These are phyloP conservation scores for Podaxis pistillaris DNA, from an alignment of 768 basidiomycete species.

Conservation along the genomic window DNA sequence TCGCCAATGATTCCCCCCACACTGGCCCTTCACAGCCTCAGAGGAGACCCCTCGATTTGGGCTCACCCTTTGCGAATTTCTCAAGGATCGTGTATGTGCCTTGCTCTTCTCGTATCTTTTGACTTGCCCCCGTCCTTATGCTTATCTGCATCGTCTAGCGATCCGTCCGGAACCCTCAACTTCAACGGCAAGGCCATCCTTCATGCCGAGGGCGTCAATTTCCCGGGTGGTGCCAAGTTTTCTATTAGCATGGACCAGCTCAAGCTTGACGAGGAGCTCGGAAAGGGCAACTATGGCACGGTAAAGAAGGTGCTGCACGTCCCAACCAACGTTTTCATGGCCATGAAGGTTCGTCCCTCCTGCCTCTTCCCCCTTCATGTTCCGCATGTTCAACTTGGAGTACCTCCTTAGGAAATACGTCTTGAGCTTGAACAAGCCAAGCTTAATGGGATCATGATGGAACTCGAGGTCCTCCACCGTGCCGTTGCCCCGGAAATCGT, in stretches of 20 bases:
- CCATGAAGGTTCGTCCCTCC: slow-evolving; percentile 82
- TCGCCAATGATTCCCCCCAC: neutral
- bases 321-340: slow-evolving; percentile 95
- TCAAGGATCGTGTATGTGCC: slow-evolving; percentile 84
- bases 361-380: slow-evolving; percentile 9
- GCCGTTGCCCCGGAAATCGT: slow-evolving; percentile 90
- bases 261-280: slow-evolving; percentile 88
- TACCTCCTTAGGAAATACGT: slow-evolving; percentile 80
- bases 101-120: slow-evolving; percentile 12
- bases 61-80: slow-evolving; percentile 89
- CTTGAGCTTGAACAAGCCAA: slow-evolving; percentile 93
- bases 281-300: slow-evolving; percentile 95
- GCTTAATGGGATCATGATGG: slow-evolving; percentile 96
- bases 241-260: slow-evolving; percentile 95
- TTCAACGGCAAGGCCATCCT: slow-evolving; percentile 93
- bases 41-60: slow-evolving; percentile 34
- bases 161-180: slow-evolving; percentile 94
- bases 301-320: slow-evolving; percentile 94
- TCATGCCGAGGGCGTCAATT: slow-evolving; percentile 81
- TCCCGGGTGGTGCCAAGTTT: slow-evolving; percentile 87
- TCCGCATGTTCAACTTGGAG: slow-evolving; percentile 12
- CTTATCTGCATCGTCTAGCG: slow-evolving; percentile 43
- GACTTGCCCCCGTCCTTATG: neutral
- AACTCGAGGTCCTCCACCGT: slow-evolving; percentile 95
- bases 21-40: neutral